Conservation (phyloP, 371 early-diverging fungal species). For the Sporodiniella umbellata region DNA sequence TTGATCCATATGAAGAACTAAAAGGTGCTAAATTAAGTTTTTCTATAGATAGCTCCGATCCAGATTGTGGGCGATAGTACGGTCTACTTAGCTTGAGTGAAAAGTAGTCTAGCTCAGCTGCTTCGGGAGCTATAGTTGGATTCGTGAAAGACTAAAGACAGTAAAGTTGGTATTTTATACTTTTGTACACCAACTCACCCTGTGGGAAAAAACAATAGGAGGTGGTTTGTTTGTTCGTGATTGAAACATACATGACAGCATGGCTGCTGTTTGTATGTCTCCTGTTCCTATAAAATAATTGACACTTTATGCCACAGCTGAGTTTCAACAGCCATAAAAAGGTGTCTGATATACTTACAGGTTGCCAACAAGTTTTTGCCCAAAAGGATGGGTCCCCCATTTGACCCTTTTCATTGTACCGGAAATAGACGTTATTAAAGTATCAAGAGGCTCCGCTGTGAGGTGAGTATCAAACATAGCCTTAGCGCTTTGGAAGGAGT, state of each 20-base stretch:
- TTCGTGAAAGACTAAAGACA: slow-evolving; percentile 10
- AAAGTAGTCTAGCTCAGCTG: slow-evolving; percentile 25
- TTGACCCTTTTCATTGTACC: slow-evolving; percentile 34
- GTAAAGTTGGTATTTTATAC: background rate
- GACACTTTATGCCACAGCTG: slow-evolving; percentile 35
- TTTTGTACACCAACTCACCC: slow-evolving; percentile 3
- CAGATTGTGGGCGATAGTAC: slow-evolving; percentile 7
- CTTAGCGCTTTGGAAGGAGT: background rate
- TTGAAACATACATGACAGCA: slow-evolving; percentile 75
- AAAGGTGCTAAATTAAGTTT: slow-evolving; percentile 5
- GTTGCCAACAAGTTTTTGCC: slow-evolving; percentile 55
- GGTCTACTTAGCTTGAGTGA: slow-evolving; percentile 13
- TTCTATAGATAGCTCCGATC: slow-evolving; percentile 10
- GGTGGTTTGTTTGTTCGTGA: slow-evolving; percentile 12
- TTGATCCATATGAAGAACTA: slow-evolving; percentile 35
- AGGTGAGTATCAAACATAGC: background rate
- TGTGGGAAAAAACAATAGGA: slow-evolving; percentile 17
- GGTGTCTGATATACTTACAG: slow-evolving; percentile 53
- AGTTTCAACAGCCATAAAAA: background rate
- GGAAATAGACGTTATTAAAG: background rate
- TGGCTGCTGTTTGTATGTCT: slow-evolving; percentile 83
- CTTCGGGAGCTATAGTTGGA: slow-evolving; percentile 13
- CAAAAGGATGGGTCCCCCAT: slow-evolving; percentile 78
- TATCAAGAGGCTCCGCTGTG: background rate
- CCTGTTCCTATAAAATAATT: slow-evolving; percentile 62